phyloP scores from a whole-genome alignment of 1,284 basidiomycete species.

The Apiotrichum gamsii region DNA sequence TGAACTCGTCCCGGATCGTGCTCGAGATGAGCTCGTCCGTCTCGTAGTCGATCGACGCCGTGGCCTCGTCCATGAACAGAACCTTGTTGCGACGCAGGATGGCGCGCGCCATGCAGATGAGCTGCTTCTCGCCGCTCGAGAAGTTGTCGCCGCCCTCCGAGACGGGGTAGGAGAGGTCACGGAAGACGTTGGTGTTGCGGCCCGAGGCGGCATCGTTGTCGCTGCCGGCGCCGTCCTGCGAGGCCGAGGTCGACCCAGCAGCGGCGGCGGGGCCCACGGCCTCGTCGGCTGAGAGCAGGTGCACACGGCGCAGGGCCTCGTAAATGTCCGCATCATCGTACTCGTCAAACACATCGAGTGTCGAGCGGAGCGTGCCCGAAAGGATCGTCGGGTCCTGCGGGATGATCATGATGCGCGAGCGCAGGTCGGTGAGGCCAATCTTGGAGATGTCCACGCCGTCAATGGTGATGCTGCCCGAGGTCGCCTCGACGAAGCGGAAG shows the following conservation, averaged over 20 bases:
- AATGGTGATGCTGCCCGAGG: conserved; percentile 71
- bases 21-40: conserved; percentile 50
- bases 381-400: conserved; percentile 91
- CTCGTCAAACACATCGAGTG: conserved; percentile 84
- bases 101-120: conserved; percentile 76
- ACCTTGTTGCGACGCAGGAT: conserved; percentile 69
- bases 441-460: conserved; percentile 78
- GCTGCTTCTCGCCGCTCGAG: conserved; percentile 78
- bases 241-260: conserved; percentile 4
- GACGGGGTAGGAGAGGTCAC: conserved; percentile 73
- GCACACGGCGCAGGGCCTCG: conserved; percentile 78
- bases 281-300: conserved; percentile 56
- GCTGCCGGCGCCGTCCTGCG: conserved; percentile 18
- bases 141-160: conserved; percentile 74
- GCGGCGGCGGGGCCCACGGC: conserved; percentile 46
- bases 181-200: conserved; percentile 77
- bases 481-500: conserved; percentile 91
- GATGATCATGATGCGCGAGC: conserved; percentile 76
- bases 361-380: conserved; percentile 76
- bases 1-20: conserved; percentile 52
- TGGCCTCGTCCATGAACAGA: conserved; percentile 76
- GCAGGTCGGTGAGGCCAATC: conserved; percentile 80
- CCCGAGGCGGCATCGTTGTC: conserved; percentile 41
- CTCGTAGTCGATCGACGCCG: conserved; percentile 58
- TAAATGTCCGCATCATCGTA: conserved; percentile 80